These are phyloP conservation scores for Brettanomyces sp. DNA, from an alignment of 805 yeast species.

Conservation along the genomic window DNA sequence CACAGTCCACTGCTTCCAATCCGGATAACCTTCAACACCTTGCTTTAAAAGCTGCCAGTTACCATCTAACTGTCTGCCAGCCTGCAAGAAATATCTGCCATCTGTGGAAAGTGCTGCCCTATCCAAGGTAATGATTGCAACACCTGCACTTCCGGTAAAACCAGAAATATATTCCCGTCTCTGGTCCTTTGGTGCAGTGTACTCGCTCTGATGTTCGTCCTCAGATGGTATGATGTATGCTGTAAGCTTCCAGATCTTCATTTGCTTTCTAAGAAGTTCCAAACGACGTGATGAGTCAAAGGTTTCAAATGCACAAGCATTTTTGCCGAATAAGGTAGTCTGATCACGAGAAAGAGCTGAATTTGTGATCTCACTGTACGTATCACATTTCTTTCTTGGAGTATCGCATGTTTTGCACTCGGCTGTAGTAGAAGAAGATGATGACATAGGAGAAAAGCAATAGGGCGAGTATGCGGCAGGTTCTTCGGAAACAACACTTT, in stretches of 20 bases:
- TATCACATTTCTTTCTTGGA: too few species aligned
- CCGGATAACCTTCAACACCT: constrained; percentile 58
- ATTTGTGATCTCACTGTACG: too few species aligned
- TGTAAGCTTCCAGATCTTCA: constrained; percentile 37
- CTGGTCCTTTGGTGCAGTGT: constrained; percentile 72
- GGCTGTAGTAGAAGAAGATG: too few species aligned
- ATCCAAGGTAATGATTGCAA: constrained; percentile 66
- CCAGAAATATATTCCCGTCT: constrained; percentile 78
- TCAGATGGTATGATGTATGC: constrained; percentile 61
- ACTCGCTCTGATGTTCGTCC: constrained; percentile 91
- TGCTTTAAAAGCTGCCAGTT: constrained; percentile 79
- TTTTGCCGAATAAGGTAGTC: too few species aligned
- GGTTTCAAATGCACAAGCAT: background rate
- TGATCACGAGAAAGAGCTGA: too few species aligned
- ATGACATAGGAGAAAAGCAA: background rate
- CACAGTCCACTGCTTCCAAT: constrained; percentile 77
- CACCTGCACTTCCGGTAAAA: constrained; percentile 89
- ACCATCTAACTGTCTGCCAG: constrained; percentile 67
- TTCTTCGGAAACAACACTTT: background rate
- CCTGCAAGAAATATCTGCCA: constrained; percentile 91
- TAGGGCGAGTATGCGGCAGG: background rate
- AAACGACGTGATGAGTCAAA: constrained; percentile 30
- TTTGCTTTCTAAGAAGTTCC: constrained; percentile 29
- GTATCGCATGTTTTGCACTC: too few species aligned
- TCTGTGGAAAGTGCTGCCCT: constrained; percentile 84